Evolutionary conservation across 768 basidiomycete species (phyloP).

Genomic region (Rhodotorula toruloides): DNA sequence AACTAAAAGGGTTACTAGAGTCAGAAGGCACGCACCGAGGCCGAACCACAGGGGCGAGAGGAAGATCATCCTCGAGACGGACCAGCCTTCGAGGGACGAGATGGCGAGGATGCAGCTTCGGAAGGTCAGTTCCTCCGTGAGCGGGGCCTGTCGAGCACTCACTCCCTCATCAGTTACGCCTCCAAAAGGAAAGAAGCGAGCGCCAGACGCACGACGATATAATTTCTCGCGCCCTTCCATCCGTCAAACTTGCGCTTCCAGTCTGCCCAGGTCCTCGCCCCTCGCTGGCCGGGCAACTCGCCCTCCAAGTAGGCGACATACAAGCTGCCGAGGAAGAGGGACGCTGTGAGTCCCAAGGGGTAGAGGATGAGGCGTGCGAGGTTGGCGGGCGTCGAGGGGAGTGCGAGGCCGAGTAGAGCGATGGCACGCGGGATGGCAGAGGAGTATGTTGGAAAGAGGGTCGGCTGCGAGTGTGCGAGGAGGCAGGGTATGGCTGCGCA

Average conservation of each 20-base stretch:
- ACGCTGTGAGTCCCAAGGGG: conserved; percentile 46
- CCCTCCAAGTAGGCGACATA: conserved; percentile 44
- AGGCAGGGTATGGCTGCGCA: conserved; percentile 21
- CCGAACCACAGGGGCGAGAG: conserved; percentile 82
- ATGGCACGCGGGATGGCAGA: conserved; percentile 9
- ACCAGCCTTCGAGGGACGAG: conserved; percentile 62
- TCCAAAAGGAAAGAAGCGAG: not conserved
- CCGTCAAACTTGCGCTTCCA: conserved; percentile 25
- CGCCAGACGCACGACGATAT: conserved; percentile 42
- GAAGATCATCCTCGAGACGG: conserved; percentile 62
- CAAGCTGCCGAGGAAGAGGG: conserved; percentile 47
- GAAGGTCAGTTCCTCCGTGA: conserved; percentile 90
- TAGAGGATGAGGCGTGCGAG: conserved; percentile 26
- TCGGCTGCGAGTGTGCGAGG: conserved; percentile 4
- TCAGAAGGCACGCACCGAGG: conserved; percentile 56
- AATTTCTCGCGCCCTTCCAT: conserved; percentile 62
- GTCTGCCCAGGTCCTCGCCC: conserved; percentile 8
- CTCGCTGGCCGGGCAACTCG: conserved; percentile 41
- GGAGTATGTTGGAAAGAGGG: conserved; percentile 8
- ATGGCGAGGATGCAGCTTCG: conserved; percentile 73
- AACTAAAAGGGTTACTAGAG: conserved; percentile 5
- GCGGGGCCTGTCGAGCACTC: conserved; percentile 60
- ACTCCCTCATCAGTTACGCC: no score
- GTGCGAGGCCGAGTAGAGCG: conserved; percentile 23
- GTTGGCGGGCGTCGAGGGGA: conserved; percentile 8